A percentile compares a stretch with the other conserved stretches of the same genome.
Evolutionary conservation across 1,284 basidiomycete species (phyloP).

Genomic region (Pyrrhoderma lamaoense): DNA sequence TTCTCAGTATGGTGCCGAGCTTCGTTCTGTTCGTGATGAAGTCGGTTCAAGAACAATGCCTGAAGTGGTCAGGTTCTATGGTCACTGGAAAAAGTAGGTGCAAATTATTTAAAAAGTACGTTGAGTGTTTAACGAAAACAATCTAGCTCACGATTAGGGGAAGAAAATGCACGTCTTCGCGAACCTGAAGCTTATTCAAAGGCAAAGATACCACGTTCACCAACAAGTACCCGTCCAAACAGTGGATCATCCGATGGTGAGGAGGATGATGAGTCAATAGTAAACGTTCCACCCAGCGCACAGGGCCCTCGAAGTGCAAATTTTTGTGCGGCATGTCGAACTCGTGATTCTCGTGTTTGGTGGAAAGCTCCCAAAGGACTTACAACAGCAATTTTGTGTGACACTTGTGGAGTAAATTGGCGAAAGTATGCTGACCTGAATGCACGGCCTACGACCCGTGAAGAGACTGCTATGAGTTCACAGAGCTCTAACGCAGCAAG

Average conservation of each 20-base stretch:
- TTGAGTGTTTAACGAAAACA: slow-evolving; percentile 18
- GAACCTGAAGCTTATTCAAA: slow-evolving; percentile 36
- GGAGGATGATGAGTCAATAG: slow-evolving; percentile 64
- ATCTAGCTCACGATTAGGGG: slow-evolving; percentile 51
- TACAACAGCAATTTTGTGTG: slow-evolving; percentile 65
- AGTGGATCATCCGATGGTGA: slow-evolving; percentile 36
- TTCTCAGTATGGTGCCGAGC: slow-evolving; percentile 62
- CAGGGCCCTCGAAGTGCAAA: slow-evolving; percentile 33
- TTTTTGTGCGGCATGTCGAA: slow-evolving; percentile 73
- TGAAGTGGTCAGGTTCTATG: slow-evolving; percentile 80
- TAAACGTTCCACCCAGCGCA: slow-evolving; percentile 44
- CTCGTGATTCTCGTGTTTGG: slow-evolving; percentile 69
- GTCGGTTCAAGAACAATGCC: slow-evolving; percentile 61
- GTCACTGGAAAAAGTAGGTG: slow-evolving; percentile 75
- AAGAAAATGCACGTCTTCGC: slow-evolving; percentile 52
- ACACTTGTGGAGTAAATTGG: slow-evolving; percentile 75
- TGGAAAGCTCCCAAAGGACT: slow-evolving; percentile 83
- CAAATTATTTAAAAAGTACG: slow-evolving; percentile 6
- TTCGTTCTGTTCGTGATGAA: slow-evolving; percentile 70
- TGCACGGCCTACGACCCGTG: slow-evolving; percentile 54
- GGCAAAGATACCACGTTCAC: slow-evolving; percentile 20
- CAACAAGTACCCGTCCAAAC: slow-evolving; percentile 21
- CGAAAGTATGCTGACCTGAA: slow-evolving; percentile 85
- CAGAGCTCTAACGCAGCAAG: not conserved
- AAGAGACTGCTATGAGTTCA: slow-evolving; percentile 38